These are phyloP conservation scores for Phaffomyces opuntiae DNA, from an alignment of 805 yeast genomes.

Conservation along the genomic window DNA sequence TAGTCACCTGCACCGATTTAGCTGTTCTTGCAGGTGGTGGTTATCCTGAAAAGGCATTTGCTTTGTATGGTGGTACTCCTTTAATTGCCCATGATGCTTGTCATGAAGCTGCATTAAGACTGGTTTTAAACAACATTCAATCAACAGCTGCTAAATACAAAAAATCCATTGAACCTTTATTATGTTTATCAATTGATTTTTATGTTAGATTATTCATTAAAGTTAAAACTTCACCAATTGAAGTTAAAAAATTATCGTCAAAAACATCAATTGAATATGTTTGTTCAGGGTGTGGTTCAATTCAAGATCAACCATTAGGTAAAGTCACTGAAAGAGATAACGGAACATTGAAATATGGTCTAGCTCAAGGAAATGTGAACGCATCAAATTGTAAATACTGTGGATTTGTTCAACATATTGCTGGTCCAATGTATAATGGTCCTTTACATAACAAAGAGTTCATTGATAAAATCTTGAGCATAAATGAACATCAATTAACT, in stretches of 20 bases:
- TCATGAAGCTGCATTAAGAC: slow-evolving; percentile 88
- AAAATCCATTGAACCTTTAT: slow-evolving; percentile 77
- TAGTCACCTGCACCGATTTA: slow-evolving; percentile 94
- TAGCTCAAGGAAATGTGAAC: slow-evolving; percentile 51
- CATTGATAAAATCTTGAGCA: slow-evolving; percentile 52
- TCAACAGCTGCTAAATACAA: slow-evolving; percentile 86
- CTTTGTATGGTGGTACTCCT: slow-evolving; percentile 89
- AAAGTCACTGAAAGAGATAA: slow-evolving; percentile 38
- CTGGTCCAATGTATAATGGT: slow-evolving; percentile 97
- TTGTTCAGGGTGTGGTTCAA: slow-evolving; percentile 83
- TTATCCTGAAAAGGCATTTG: slow-evolving; percentile 94
- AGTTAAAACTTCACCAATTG: slow-evolving; percentile 70
- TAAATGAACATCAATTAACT: slow-evolving; percentile 41
- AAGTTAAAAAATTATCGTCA: slow-evolving; percentile 73
- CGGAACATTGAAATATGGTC: slow-evolving; percentile 46
- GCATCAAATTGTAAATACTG: slow-evolving; percentile 65
- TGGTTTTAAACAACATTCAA: slow-evolving; percentile 71
- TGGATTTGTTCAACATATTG: slow-evolving; percentile 61
- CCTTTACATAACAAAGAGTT: slow-evolving; percentile 65
- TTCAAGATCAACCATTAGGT: slow-evolving; percentile 70
- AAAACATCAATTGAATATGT: slow-evolving; percentile 72
- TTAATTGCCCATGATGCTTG: slow-evolving; percentile 66
- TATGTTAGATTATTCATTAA: slow-evolving; percentile 82
- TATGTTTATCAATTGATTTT: slow-evolving; percentile 84
- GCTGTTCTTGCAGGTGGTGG: slow-evolving; percentile 95